phyloP scores from a whole-genome alignment of 2,329 filamentous ascomycete species.

The Colletotrichum coccodes region DNA sequence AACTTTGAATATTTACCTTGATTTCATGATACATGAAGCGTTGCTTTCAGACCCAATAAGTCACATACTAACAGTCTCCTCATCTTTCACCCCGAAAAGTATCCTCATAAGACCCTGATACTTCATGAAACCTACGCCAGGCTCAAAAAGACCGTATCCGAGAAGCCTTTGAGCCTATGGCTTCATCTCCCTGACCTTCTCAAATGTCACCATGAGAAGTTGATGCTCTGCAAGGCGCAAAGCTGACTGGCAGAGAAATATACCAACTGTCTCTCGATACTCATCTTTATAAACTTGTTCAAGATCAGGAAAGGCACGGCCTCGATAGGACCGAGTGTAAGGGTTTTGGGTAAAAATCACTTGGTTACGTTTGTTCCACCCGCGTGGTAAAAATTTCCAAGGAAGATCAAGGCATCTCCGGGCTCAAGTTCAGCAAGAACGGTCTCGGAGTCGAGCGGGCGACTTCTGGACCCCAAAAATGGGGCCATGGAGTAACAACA shows the following conservation, averaged over 20 bases:
- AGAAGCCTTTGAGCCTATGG: conserved; percentile 44
- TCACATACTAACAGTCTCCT: conserved; percentile 45
- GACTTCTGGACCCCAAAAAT: conserved; percentile 51
- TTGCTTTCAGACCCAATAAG: too few species aligned
- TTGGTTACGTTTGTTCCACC: conserved; percentile 47
- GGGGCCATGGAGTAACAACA: conserved; percentile 50
- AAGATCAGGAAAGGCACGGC: neutral
- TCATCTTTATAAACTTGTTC: conserved; percentile 35
- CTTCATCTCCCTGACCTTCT: conserved; percentile 41
- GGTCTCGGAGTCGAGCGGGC: conserved; percentile 48
- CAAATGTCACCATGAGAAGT: conserved; percentile 43
- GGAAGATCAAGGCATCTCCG: conserved; percentile 50
- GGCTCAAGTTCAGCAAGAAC: conserved; percentile 38
- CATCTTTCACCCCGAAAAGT: conserved; percentile 47
- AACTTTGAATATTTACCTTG: too few species aligned
- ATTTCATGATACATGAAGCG: too few species aligned
- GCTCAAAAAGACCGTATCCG: conserved; percentile 45
- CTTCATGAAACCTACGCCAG: conserved; percentile 46
- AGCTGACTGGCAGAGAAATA: conserved; percentile 46
- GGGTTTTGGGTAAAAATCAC: neutral
- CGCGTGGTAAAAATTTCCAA: conserved; percentile 52
- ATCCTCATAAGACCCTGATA: conserved; percentile 50
- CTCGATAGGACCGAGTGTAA: conserved; percentile 26
- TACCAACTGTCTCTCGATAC: conserved; percentile 43
- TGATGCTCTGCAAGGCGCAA: conserved; percentile 47